Evolutionary conservation across 805 yeast species (phyloP).

Genomic region (Kodamaea lidongshanica): DNA sequence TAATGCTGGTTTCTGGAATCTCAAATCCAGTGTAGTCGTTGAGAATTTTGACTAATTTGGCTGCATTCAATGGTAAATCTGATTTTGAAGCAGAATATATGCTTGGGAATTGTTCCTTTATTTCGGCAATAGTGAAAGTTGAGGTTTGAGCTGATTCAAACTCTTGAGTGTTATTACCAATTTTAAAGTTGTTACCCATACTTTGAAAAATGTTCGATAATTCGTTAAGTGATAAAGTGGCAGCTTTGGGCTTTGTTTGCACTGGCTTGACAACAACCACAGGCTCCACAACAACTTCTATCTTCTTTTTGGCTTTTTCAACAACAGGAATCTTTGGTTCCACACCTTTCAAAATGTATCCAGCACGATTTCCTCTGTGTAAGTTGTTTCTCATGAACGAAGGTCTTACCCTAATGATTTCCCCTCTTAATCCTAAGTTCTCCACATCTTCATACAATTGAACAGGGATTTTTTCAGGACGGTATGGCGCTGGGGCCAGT

Average conservation of each 20-base stretch:
- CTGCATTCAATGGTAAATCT: slow-evolving; percentile 24
- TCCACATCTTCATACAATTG: slow-evolving; percentile 70
- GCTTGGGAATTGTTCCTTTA: slow-evolving; percentile 26
- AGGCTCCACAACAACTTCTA: slow-evolving; percentile 2
- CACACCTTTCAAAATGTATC: slow-evolving; percentile 43
- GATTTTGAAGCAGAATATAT: slow-evolving; percentile 14
- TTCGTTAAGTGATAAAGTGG: slow-evolving; percentile 34
- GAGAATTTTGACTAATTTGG: slow-evolving; percentile 17
- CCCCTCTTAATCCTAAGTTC: slow-evolving; percentile 62
- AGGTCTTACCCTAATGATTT: slow-evolving; percentile 68
- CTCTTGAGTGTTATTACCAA: slow-evolving; percentile 5
- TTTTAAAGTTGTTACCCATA: slow-evolving; percentile 13
- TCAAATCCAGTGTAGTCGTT: slow-evolving; percentile 29
- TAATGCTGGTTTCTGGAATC: slow-evolving; percentile 22
- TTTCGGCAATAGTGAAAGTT: slow-evolving; percentile 25
- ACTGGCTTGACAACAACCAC: neutral
- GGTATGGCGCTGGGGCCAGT: slow-evolving; percentile 9
- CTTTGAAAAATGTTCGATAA: slow-evolving; percentile 30
- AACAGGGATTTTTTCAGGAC: slow-evolving; percentile 49
- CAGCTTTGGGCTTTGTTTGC: slow-evolving; percentile 6
- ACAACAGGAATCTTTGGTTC: slow-evolving; percentile 41
- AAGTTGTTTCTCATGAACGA: slow-evolving; percentile 77
- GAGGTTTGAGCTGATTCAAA: slow-evolving; percentile 15
- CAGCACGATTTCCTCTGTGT: slow-evolving; percentile 68
- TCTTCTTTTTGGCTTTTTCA: slow-evolving; percentile 11